phyloP scores from a whole-genome alignment of 2,329 filamentous ascomycete genomes.

The Coniochaeta sp. region DNA sequence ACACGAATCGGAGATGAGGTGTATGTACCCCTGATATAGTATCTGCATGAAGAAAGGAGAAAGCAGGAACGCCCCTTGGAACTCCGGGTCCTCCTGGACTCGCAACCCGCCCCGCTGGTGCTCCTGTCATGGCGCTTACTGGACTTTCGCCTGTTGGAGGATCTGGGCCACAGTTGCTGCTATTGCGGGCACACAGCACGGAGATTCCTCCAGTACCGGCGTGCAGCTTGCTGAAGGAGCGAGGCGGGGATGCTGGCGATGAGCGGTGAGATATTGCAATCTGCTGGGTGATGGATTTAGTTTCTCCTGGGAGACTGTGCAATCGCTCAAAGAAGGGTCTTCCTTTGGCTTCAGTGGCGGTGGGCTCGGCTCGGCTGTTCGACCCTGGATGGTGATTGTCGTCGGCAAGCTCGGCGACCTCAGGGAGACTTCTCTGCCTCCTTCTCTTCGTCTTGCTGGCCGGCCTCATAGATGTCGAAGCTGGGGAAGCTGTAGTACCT shows the following conservation, averaged over 20 bases:
- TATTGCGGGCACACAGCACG: too few species aligned
- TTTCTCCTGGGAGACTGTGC: too few species aligned
- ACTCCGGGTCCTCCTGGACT: not conserved
- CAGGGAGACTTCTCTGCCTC: constrained; percentile 25
- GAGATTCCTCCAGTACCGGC: too few species aligned
- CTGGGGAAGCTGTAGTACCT: constrained; percentile 69
- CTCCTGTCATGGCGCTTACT: not conserved
- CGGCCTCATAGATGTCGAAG: constrained; percentile 60
- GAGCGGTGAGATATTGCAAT: too few species aligned
- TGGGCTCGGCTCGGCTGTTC: not conserved
- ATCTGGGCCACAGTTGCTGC: too few species aligned
- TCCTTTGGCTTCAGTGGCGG: not conserved
- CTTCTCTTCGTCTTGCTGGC: constrained; percentile 33
- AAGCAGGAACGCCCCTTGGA: not conserved
- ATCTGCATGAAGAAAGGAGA: not conserved
- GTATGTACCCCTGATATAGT: not conserved
- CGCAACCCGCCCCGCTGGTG: not conserved
- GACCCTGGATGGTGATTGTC: not conserved
- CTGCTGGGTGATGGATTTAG: too few species aligned
- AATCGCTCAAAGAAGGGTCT: too few species aligned
- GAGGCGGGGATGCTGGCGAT: too few species aligned
- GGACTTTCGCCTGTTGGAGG: not conserved
- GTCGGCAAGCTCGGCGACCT: constrained; percentile 1
- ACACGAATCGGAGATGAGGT: not conserved
- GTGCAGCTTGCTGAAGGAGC: too few species aligned